A percentile compares a stretch with the other conserved stretches of the same genome.
These are phyloP conservation scores for Aspergillus alliaceus DNA, from an alignment of 2,329 filamentous ascomycete genomes.

Conservation along the genomic window DNA sequence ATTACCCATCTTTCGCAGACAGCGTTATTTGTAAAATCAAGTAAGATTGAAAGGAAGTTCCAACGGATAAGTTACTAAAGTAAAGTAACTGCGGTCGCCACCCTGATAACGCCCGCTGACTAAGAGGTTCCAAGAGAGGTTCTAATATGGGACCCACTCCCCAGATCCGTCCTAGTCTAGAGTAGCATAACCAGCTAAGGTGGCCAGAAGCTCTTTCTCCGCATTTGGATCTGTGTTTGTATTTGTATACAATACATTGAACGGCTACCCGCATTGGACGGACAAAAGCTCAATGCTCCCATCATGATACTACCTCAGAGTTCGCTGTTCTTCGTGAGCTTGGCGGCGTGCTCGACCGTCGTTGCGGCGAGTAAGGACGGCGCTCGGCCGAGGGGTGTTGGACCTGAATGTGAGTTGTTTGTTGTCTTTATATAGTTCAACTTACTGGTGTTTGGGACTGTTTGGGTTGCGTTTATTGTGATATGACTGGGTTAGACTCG, in stretches of 20 bases:
- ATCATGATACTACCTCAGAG: constrained; percentile 39
- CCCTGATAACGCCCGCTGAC: constrained; percentile 26
- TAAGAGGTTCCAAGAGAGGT: too few relatives aligned
- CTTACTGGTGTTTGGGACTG: not conserved
- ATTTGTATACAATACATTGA: too few relatives aligned
- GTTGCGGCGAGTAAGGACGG: constrained; percentile 58
- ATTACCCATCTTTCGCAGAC: constrained; percentile 72
- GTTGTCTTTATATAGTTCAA: not conserved
- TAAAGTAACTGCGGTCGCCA: too few relatives aligned
- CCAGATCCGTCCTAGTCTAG: constrained; percentile 20
- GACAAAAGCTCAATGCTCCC: constrained; percentile 35
- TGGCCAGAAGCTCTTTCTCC: constrained; percentile 40
- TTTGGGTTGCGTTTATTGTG: not conserved
- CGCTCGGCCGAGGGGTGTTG: constrained; percentile 76
- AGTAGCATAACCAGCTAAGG: constrained; percentile 31
- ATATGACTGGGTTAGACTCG: too few relatives aligned
- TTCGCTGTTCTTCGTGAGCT: constrained; percentile 35
- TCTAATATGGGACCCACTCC: constrained; percentile 11
- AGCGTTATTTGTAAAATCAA: too few relatives aligned
- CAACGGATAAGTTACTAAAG: too few relatives aligned
- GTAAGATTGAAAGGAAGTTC: too few relatives aligned
- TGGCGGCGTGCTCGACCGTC: constrained; percentile 34
- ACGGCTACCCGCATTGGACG: not conserved
- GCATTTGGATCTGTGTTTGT: constrained; percentile 18
- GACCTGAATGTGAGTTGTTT: constrained; percentile 77